phyloP scores from a whole-genome alignment of 805 yeast genomes.

The Millerago galiae region DNA sequence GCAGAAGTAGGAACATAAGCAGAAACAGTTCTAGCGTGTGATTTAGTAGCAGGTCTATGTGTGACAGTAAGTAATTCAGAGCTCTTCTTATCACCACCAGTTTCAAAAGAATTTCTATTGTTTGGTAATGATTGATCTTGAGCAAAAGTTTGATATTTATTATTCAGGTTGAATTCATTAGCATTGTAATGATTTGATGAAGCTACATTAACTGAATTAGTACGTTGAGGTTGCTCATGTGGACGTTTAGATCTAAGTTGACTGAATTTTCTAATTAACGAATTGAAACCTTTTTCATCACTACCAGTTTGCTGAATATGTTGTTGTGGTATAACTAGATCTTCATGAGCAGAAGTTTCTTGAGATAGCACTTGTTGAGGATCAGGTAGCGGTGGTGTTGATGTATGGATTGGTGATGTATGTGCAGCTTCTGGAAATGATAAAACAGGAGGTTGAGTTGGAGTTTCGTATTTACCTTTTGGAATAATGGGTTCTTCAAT shows the following conservation, averaged over 20 bases:
- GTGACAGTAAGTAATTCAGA: background rate
- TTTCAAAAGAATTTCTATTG: slow-evolving; percentile 18
- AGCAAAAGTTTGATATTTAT: slow-evolving; percentile 6
- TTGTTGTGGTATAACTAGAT: slow-evolving; percentile 27
- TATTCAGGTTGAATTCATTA: slow-evolving; percentile 1
- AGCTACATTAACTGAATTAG: slow-evolving; percentile 7
- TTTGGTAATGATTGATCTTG: slow-evolving; percentile 19
- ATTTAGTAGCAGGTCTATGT: slow-evolving; percentile 6
- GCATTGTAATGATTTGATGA: background rate
- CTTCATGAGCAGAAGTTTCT: slow-evolving; percentile 32
- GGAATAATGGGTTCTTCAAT: background rate
- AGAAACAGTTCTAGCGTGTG: slow-evolving; percentile 25
- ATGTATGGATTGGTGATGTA: slow-evolving; percentile 44
- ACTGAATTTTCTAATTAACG: slow-evolving; percentile 25
- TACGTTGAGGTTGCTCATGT: slow-evolving; percentile 4
- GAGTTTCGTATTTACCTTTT: slow-evolving; percentile 20
- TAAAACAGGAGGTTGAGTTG: slow-evolving; percentile 33
- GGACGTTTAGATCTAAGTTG: slow-evolving; percentile 18
- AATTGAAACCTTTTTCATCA: slow-evolving; percentile 24
- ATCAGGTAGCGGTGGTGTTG: slow-evolving; percentile 32
- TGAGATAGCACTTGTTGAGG: slow-evolving; percentile 38
- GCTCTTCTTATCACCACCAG: slow-evolving; percentile 8
- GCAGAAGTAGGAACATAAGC: slow-evolving; percentile 16
- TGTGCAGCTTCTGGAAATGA: slow-evolving; percentile 44
- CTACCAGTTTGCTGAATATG: slow-evolving; percentile 27